A percentile compares a stretch with the other conserved stretches of the same genome.
Conservation (phyloP, 257 asterid genomes). For the Capsicum pubescens region DNA sequence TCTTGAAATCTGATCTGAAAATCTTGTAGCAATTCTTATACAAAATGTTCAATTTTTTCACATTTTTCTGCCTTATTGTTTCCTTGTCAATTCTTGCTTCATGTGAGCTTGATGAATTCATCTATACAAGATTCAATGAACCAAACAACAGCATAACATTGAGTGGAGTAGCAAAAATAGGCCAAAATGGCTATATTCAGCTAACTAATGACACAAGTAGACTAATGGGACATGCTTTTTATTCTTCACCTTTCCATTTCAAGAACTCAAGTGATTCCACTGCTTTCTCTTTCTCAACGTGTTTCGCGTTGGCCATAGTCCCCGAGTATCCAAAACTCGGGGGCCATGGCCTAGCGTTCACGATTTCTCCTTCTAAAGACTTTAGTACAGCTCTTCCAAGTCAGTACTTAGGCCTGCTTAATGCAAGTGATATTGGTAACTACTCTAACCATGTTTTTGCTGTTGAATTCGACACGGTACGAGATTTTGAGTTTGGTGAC, state of each 20-base stretch:
- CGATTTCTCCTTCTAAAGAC: conserved; percentile 42
- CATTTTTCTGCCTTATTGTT: not conserved
- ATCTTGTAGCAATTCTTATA: not conserved
- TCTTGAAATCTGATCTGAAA: not conserved
- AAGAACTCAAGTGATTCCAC: conserved; percentile 45
- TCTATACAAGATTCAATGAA: not conserved
- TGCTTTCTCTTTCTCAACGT: conserved; percentile 65
- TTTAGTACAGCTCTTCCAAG: conserved; percentile 53
- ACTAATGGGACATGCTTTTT: conserved; percentile 58
- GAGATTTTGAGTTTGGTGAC: conserved; percentile 61
- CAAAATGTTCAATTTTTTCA: not conserved
- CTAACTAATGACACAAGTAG: conserved; percentile 57
- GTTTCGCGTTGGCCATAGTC: conserved; percentile 56
- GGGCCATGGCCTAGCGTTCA: conserved; percentile 72
- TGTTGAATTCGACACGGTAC: conserved; percentile 74
- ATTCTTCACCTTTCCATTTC: conserved; percentile 51
- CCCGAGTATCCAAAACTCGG: conserved; percentile 67
- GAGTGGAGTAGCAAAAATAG: conserved; percentile 47
- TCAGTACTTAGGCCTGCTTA: conserved; percentile 73
- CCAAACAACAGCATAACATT: conserved; percentile 33
- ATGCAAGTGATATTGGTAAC: conserved; percentile 51
- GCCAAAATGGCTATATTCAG: conserved; percentile 45
- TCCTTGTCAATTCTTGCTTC: conserved; percentile 2
- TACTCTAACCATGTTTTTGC: conserved; percentile 64
- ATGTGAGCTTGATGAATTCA: conserved; percentile 24